Base-by-base conservation (phyloP, 2,329 filamentous ascomycete genomes). In the Fusarium decemcellulare region DNA sequence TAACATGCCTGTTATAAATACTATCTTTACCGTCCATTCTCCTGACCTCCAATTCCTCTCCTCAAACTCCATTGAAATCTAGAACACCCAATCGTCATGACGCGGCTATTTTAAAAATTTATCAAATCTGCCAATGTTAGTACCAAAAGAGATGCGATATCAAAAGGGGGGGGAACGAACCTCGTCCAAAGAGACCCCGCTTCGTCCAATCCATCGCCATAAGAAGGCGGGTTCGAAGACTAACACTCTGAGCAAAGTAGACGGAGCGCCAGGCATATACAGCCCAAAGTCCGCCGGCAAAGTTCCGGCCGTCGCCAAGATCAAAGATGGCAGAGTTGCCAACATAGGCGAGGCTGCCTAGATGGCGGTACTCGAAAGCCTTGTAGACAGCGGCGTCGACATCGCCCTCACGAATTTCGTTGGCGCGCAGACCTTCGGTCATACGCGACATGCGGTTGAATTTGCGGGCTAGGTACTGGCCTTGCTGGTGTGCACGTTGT, bases 131-230 rank as follows among this genome's bases (percentile, higher is more conserved):
- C 29, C 3, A 30, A 40, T 39, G 65, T 74, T 46, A 72, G 65
- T 16, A 10, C 44, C 14, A 34, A 18, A 43, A 57, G 12, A 56
- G 18, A 27, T 18, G 23, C 27, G 59, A 27, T 16, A 48, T 8
- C 6, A 44, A 2, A 43, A 39, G 43, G 37, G 8, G 12, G 23
- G 5, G 56, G 47, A 61, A 84, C 91, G 84, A 82, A 98, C 95
- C 96, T 91, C 96, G 88, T 72, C 96, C 96, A 83, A 99, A 99
- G 23, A 99, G 81, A 12, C 94, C 93, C 78, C 97, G 88, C 88
- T 98, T 99, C n/a, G 90, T 91, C 96, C 96, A 99, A 80, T 99
- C 96, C 96, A 99, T 98, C 16, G 94, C 94, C 81, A 99, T 85
- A 76, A 99, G 81, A 70, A 94, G 88, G 67, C 95, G 89, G 29